phyloP scores from a whole-genome alignment of 371 early-diverging fungal genomes.

The Mortierella sp. region DNA sequence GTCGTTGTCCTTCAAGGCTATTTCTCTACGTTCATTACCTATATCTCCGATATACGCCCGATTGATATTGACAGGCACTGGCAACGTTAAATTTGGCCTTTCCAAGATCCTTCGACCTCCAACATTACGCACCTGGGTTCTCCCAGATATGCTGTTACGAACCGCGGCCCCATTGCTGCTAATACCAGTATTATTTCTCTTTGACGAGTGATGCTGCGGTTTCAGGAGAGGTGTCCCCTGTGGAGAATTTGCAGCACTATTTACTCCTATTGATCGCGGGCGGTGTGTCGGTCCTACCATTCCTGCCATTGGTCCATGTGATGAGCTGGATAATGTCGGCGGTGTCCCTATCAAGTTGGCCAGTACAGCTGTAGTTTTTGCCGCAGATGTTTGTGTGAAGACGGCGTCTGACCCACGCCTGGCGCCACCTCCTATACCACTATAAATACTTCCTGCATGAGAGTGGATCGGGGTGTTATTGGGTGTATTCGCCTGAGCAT shows the following conservation, averaged over 20 bases:
- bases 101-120: slow-evolving; percentile 62
- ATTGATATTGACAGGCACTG: slow-evolving; percentile 86
- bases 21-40: slow-evolving; percentile 50
- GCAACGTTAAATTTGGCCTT: slow-evolving; percentile 74
- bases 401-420: slow-evolving; percentile 46
- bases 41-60: slow-evolving; percentile 82
- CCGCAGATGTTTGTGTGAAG: slow-evolving; percentile 7
- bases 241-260: slow-evolving; percentile 36
- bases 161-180: slow-evolving; percentile 1
- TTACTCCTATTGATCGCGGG: slow-evolving; percentile 29
- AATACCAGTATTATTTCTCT: background rate
- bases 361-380: slow-evolving; percentile 30
- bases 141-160: slow-evolving; percentile 12
- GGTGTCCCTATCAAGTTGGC: slow-evolving; percentile 45
- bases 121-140: slow-evolving; percentile 19
- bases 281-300: slow-evolving; percentile 11
- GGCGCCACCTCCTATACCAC: slow-evolving; percentile 9
- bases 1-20: background rate
- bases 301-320: background rate
- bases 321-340: slow-evolving; percentile 11
- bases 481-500: slow-evolving; percentile 13
- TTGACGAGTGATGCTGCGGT: slow-evolving; percentile 29
- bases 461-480: slow-evolving; percentile 33
- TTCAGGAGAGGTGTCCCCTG: slow-evolving; percentile 48
- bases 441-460: slow-evolving; percentile 25